These are phyloP conservation scores for Chlorella variabilis DNA, from an alignment of 163 green algal genomes.

Conservation along the genomic window DNA sequence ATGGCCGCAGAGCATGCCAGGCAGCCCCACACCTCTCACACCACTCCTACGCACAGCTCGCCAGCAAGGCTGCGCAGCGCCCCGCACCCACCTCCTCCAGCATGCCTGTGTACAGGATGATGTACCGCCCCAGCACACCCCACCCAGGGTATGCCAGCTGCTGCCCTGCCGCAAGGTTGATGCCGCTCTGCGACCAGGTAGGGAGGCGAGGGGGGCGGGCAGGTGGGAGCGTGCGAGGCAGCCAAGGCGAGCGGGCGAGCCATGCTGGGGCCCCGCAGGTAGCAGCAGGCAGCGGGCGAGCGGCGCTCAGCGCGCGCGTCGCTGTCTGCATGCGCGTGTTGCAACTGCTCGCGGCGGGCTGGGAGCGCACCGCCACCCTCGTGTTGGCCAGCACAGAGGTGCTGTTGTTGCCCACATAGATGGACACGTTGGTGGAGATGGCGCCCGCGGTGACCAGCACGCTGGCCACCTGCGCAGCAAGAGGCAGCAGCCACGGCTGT, in stretches of 20 bases:
- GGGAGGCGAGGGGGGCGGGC: background rate
- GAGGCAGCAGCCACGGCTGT: too few relatives aligned
- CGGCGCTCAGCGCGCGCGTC: too few relatives aligned
- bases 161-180: constrained; percentile 24
- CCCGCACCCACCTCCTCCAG: background rate
- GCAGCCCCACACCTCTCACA: too few relatives aligned
- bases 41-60: too few relatives aligned
- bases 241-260: background rate
- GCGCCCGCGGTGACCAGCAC: constrained; percentile 24
- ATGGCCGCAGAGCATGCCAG: too few relatives aligned
- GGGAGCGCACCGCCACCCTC: constrained; percentile 19
- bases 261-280: too few relatives aligned
- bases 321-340: too few relatives aligned
- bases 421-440: constrained; percentile 13
- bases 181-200: background rate
- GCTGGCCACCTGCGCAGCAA: background rate
- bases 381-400: constrained; percentile 27
- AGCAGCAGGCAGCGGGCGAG: too few relatives aligned
- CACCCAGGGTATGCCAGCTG: background rate
- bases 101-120: constrained; percentile 22
- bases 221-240: background rate
- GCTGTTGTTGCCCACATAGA: constrained; percentile 16
- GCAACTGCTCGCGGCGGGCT: too few relatives aligned
- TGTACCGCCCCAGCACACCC: constrained; percentile 16
- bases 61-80: too few relatives aligned